Evolutionary conservation across 495 filamentous ascomycete species (phyloP).

Genomic region (Articulospora tetracladia): DNA sequence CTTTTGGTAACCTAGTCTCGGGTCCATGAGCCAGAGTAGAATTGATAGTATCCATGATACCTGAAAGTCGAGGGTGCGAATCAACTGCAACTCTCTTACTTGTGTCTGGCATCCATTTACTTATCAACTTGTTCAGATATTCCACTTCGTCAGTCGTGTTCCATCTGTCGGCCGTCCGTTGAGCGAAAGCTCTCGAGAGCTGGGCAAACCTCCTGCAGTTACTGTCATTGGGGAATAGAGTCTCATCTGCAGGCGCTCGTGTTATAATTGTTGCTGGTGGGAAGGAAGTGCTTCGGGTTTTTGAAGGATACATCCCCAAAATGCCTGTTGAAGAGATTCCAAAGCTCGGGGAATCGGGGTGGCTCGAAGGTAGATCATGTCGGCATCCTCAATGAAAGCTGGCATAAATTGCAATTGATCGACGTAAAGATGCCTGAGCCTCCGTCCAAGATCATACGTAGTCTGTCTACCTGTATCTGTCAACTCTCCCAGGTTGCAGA

Average conservation of each 20-base stretch:
- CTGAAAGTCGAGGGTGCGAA: conserved; percentile 75
- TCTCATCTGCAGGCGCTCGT: conserved; percentile 74
- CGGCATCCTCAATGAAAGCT: conserved; percentile 51
- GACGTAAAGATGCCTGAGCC: conserved; percentile 81
- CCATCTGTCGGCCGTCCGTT: conserved; percentile 76
- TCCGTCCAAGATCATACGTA: conserved; percentile 73
- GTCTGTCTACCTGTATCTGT: conserved; percentile 84
- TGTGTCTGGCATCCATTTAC: conserved; percentile 77
- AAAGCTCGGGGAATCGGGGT: conserved; percentile 83
- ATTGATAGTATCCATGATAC: conserved; percentile 93
- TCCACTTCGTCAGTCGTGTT: conserved; percentile 79
- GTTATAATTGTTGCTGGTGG: conserved; percentile 72
- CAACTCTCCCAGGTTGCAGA: conserved; percentile 84
- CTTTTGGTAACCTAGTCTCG: conserved; percentile 67
- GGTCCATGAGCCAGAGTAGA: conserved; percentile 82
- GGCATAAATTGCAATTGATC: conserved; percentile 86
- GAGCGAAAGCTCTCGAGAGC: conserved; percentile 74
- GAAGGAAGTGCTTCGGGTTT: conserved; percentile 56
- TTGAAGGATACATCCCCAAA: conserved; percentile 84
- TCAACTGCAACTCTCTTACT: conserved; percentile 70
- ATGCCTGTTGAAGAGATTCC: conserved; percentile 85
- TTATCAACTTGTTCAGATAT: conserved; percentile 68
- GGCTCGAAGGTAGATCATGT: conserved; percentile 79
- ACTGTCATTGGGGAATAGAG: conserved; percentile 84
- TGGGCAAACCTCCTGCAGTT: conserved; percentile 83